Base-by-base conservation (phyloP, 2,329 filamentous ascomycete species). In the Fusarium burgessii region DNA sequence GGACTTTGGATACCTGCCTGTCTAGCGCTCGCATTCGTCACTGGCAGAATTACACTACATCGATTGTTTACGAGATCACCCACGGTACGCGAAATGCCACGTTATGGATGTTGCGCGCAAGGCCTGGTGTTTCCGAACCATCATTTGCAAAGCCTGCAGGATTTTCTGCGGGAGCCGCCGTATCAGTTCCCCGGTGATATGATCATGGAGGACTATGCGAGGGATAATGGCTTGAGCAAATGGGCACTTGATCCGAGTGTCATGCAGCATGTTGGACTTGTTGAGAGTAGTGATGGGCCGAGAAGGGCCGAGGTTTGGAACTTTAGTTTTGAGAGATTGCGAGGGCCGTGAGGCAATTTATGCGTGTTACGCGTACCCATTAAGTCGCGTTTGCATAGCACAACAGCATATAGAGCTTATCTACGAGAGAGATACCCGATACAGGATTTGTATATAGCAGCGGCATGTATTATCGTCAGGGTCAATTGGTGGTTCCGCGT, bases 31-130 rank as follows among this genome's bases (percentile, higher is more conserved):
- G 75, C 74, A 12, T 81, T 80, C 25, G 38, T 78, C 1, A 73
- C 76, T 0, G 80, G 80, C 0, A 75, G 79, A 2, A 62, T 76
- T 8, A 75, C 79, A 5, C 57, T 76, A 6, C 66, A 73, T 23
- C 74, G 78, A 17, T 18, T 80, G 9, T 75, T 64, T 9, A 68
- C 62, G 56, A 74, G 4, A 18, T 72, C n/a, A 4, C 72, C 52
- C 6, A 68, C 75, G 25, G 76, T 80, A 1, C 75, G 77, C 10
- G 76, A 80, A 69, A 82, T 82, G 80, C 77, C 78, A 14, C 72
- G 74, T 8, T 82, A 81, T 43, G 81, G 81, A 1, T 82, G 81
- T 63, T 82, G 81, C 59, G 77, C 80, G 0, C 81, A 82, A 58
- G 81, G 81, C 1, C 68, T 82, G 4, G 76, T 82, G 6, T 80